Conservation (phyloP, 768 basidiomycete species). For the Obba rivulosa region DNA sequence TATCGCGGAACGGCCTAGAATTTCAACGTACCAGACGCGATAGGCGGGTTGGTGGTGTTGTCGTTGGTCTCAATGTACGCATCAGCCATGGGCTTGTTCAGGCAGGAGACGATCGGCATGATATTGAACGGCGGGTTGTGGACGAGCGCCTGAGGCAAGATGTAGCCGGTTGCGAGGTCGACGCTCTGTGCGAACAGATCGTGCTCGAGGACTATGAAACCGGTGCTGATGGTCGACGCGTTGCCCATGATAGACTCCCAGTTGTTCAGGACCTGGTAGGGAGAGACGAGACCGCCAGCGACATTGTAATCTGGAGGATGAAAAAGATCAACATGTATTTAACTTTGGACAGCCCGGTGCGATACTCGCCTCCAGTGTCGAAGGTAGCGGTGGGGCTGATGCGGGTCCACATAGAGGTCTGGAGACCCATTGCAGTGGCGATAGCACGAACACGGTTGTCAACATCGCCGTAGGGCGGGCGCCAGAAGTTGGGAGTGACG, state of each 20-base stretch:
- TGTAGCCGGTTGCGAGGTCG: slow-evolving; percentile 81
- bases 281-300: slow-evolving; percentile 52
- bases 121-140: slow-evolving; percentile 62
- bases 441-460: slow-evolving; percentile 87
- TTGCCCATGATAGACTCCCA: slow-evolving; percentile 72
- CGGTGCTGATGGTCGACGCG: slow-evolving; percentile 50
- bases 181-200: slow-evolving; percentile 84
- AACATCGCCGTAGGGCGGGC: slow-evolving; percentile 80
- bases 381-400: slow-evolving; percentile 56
- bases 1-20: not conserved
- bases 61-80: slow-evolving; percentile 82
- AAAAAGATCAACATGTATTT: slow-evolving; percentile 2
- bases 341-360: not conserved
- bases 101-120: slow-evolving; percentile 65
- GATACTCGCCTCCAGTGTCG: slow-evolving; percentile 54
- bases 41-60: slow-evolving; percentile 57
- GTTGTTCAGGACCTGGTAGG: slow-evolving; percentile 57
- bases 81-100: slow-evolving; percentile 49
- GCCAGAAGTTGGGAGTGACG: slow-evolving; percentile 72
- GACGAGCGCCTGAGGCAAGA: slow-evolving; percentile 75
- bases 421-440: slow-evolving; percentile 74
- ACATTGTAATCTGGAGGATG: slow-evolving; percentile 68
- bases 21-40: slow-evolving; percentile 11
- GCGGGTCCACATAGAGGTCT: slow-evolving; percentile 82
- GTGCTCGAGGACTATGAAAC: slow-evolving; percentile 88